Percentiles rank a stretch among this genome's conserved stretches.
These are phyloP conservation scores for Syncephalastrum monosporum DNA, from an alignment of 371 early-diverging fungal species.

Conservation along the genomic window DNA sequence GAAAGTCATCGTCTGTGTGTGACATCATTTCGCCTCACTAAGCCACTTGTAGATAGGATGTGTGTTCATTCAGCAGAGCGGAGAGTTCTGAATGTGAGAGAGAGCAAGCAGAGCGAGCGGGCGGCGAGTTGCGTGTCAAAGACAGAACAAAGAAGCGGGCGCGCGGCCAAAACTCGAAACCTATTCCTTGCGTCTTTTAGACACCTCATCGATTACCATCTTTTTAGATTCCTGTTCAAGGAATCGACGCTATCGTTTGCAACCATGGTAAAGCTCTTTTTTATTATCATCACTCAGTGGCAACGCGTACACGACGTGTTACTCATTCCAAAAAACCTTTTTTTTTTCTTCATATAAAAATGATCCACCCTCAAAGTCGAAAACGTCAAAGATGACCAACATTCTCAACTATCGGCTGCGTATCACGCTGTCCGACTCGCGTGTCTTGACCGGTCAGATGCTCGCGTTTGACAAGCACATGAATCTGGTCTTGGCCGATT, in stretches of 20 bases:
- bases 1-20: no score
- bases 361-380: slow-evolving; percentile 39
- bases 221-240: slow-evolving; percentile 3
- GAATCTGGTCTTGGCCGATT: slow-evolving; percentile 96
- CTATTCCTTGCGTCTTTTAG: no score
- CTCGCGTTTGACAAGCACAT: slow-evolving; percentile 98
- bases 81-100: no score
- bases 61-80: no score
- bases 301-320: no score
- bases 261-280: not conserved
- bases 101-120: no score
- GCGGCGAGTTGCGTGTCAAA: no score
- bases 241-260: slow-evolving; percentile 4
- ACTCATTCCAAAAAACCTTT: not conserved
- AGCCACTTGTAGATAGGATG: no score
- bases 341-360: not conserved
- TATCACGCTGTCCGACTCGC: slow-evolving; percentile 89
- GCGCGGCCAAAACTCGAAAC: no score
- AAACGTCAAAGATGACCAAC: slow-evolving; percentile 86
- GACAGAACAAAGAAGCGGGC: no score
- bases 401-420: slow-evolving; percentile 94
- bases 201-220: slow-evolving; percentile 8
- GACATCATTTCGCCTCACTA: no score
- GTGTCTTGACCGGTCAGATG: slow-evolving; percentile 94
- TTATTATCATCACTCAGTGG: no score